These are phyloP conservation scores for Moesziomyces aphidis DNA, from an alignment of 1,284 basidiomycete species.

Conservation along the genomic window DNA sequence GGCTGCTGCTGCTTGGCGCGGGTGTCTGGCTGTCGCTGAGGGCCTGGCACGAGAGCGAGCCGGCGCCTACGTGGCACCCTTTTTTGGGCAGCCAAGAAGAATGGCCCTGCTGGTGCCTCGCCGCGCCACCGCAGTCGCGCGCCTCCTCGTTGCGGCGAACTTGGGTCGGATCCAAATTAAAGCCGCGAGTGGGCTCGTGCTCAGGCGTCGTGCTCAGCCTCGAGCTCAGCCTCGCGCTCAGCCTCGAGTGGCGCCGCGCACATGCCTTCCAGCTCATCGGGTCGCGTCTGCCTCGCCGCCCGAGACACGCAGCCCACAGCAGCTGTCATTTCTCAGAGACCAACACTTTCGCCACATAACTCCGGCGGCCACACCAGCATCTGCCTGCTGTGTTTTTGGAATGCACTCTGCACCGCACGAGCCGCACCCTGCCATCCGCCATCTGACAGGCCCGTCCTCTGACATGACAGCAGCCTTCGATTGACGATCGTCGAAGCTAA, in stretches of 20 bases:
- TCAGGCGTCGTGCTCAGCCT: background rate
- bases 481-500: too few relatives aligned
- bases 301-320: conserved; percentile 11
- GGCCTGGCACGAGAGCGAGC: background rate
- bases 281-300: conserved; percentile 6
- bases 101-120: background rate
- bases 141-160: background rate
- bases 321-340: conserved; percentile 4
- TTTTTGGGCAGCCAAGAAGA: background rate
- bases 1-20: too few relatives aligned
- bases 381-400: background rate
- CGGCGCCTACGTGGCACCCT: conserved; percentile 18
- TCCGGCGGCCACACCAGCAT: background rate
- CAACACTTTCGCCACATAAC: conserved; percentile 2
- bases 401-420: background rate
- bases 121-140: background rate
- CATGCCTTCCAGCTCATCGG: conserved; percentile 15
- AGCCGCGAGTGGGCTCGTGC: conserved; percentile 9
- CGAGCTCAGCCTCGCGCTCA: background rate
- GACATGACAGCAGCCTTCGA: background rate
- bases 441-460: background rate
- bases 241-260: background rate
- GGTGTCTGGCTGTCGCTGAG: too few relatives aligned
- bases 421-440: background rate
- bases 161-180: background rate